Evolutionary conservation across 2,329 filamentous ascomycete genomes (phyloP), one percentile per base, ranked within the genome.

Genomic region (Peltaster fructicola): DNA sequence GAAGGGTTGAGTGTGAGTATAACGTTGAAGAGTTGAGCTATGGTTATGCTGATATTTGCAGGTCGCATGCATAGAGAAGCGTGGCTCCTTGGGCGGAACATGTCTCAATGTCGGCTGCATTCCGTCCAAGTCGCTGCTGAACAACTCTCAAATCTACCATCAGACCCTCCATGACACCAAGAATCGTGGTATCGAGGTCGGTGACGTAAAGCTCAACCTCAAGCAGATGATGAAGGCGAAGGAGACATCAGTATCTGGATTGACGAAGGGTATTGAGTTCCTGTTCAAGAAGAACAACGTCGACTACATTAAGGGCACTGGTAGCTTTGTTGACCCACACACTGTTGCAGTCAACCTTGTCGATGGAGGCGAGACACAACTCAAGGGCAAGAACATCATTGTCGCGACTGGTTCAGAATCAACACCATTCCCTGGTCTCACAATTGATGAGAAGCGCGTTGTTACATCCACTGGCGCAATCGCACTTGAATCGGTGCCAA

Each of bases 201-300:
- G 78, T 50, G 81, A 92, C 59, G 85, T 98, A 48, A 90, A 91
- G 58, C 74, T 98, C 50, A 93, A 98, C 65, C 68, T 98, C 22
- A 57, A 63, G 45, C 74, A 88, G 54, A 82, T 98, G 71, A 93
- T 98, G 84, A 91, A 93, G 63, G 84, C 88, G 31, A 98, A 98
- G 63, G 85, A 98, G 25, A 76, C 72, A 17, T 90, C 88, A 25
- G 88, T 98, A 35, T 56, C 61, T 19, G 72, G 82, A 24, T 61
- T 98, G 39, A 98, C 88, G 39, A 95, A 95, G 65, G 88, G 88
- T 53, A 78, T 98, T 38, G 88, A 98, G 57, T 98, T 85, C 53
- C 65, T 98, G 36, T 76, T 98, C 60, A 95, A 95, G 73, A 95
- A 98, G 69, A 98, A 98, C 61, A 80, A 81, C 36, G 88, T 93